These are phyloP conservation scores for Pestalotiopsis sp. DNA, from an alignment of 2,329 filamentous ascomycete species.

Conservation along the genomic window DNA sequence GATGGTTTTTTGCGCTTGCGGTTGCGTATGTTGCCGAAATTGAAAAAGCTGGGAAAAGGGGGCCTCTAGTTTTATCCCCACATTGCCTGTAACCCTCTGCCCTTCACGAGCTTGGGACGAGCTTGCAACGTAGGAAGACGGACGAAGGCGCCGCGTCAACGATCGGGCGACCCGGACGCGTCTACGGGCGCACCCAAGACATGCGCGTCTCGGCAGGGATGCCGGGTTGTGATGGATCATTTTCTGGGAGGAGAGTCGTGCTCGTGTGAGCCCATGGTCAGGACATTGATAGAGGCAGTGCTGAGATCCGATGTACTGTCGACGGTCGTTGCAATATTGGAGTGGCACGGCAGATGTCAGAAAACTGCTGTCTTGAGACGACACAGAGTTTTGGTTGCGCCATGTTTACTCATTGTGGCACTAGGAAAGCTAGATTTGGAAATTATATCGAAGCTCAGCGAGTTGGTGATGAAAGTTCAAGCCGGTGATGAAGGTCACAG, in stretches of 20 bases:
- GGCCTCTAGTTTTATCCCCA: neutral
- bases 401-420: neutral
- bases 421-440: neutral
- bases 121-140: neutral
- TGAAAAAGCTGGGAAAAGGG: slow-evolving; percentile 1
- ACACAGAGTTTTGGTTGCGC: neutral
- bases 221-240: neutral
- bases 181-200: neutral
- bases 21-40: neutral
- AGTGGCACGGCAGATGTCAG: neutral
- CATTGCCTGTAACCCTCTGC: neutral
- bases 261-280: neutral
- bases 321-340: neutral
- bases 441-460: neutral
- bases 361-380: neutral
- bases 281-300: neutral
- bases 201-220: neutral
- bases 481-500: neutral
- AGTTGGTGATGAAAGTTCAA: neutral
- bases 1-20: neutral
- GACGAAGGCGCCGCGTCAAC: neutral
- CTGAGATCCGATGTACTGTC: neutral
- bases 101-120: neutral
- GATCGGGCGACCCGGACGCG: neutral
- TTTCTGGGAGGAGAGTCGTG: neutral